A percentile compares a stretch with the other conserved stretches of the same genome.
Conservation (phyloP, 2,329 filamentous ascomycete species). For the Aspergillus texensis region DNA sequence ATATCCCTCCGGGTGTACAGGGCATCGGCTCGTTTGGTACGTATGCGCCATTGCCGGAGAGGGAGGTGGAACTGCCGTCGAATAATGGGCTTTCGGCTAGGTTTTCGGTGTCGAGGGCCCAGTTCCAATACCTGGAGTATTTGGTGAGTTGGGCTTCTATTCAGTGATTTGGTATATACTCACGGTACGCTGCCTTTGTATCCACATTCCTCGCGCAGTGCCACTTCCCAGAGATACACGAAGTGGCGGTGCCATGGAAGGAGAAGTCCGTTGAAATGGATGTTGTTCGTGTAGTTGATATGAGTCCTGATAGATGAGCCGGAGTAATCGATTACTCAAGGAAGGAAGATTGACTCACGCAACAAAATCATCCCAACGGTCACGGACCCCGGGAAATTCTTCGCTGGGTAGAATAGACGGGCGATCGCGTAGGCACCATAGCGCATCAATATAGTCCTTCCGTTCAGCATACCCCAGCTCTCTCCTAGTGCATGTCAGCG, state of each 20-base stretch:
- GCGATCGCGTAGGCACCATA: conserved; percentile 12
- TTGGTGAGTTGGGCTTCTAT: neutral
- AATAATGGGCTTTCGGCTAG: conserved; percentile 13
- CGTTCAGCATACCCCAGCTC: neutral
- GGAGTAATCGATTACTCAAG: neutral
- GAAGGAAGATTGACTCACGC: conserved; percentile 4
- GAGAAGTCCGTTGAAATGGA: conserved; percentile 12
- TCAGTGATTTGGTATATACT: conserved; percentile 19
- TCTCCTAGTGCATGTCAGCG: neutral
- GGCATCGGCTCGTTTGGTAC: conserved; percentile 8
- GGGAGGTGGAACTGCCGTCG: conserved; percentile 17
- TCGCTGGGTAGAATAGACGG: conserved; percentile 9
- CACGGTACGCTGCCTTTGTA: conserved; percentile 13
- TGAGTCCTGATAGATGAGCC: conserved; percentile 10
- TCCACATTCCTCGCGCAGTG: conserved; percentile 11
- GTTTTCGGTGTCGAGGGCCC: conserved; percentile 11
- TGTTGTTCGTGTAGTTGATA: conserved; percentile 13
- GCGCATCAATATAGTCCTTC: conserved; percentile 13
- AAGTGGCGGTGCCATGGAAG: conserved; percentile 17
- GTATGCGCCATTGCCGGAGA: conserved; percentile 24
- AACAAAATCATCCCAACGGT: conserved; percentile 19
- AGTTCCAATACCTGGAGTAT: conserved; percentile 17
- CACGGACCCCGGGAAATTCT: conserved; percentile 13
- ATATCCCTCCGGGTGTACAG: neutral
- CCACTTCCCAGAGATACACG: conserved; percentile 14